A percentile compares a stretch with the other conserved stretches of the same genome.
Evolutionary conservation across 2,329 filamentous ascomycete genomes (phyloP).

Genomic region (Dactylellina sp.): DNA sequence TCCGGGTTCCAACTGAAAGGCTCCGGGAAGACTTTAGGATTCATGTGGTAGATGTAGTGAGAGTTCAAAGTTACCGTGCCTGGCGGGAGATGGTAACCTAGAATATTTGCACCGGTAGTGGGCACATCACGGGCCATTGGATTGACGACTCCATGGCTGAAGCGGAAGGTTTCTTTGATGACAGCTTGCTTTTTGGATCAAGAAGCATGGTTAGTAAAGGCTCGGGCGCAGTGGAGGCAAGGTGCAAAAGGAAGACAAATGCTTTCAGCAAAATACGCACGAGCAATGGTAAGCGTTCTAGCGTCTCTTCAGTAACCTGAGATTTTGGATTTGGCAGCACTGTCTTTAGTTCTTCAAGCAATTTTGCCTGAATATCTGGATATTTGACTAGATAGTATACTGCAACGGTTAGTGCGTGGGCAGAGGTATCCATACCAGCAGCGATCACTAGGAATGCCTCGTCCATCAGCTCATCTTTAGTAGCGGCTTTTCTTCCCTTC

Average conservation of each 20-base stretch:
- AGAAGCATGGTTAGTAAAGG: not conserved
- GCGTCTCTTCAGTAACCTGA: slow-evolving; percentile 34
- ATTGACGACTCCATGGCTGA: slow-evolving; percentile 26
- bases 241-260: not conserved
- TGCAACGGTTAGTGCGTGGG: slow-evolving; percentile 26
- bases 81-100: slow-evolving; percentile 34
- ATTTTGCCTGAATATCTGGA: slow-evolving; percentile 23
- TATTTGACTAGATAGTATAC: slow-evolving; percentile 30
- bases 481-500: slow-evolving; percentile 35
- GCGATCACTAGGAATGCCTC: slow-evolving; percentile 33
- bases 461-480: slow-evolving; percentile 19
- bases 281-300: slow-evolving; percentile 39
- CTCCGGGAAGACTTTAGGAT: slow-evolving; percentile 37
- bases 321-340: slow-evolving; percentile 26
- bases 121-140: slow-evolving; percentile 42
- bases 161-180: slow-evolving; percentile 43
- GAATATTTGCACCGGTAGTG: slow-evolving; percentile 25
- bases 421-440: slow-evolving; percentile 39
- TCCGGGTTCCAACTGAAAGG: slow-evolving; percentile 42
- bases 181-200: slow-evolving; percentile 20
- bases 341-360: slow-evolving; percentile 34
- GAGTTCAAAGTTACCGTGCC: slow-evolving; percentile 36
- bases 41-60: slow-evolving; percentile 49
- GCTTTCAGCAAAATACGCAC: slow-evolving; percentile 3
- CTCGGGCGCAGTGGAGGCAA: slow-evolving; percentile 1